These are phyloP conservation scores for Podosphaera fusca DNA, from an alignment of 2,329 filamentous ascomycete species.

Conservation along the genomic window DNA sequence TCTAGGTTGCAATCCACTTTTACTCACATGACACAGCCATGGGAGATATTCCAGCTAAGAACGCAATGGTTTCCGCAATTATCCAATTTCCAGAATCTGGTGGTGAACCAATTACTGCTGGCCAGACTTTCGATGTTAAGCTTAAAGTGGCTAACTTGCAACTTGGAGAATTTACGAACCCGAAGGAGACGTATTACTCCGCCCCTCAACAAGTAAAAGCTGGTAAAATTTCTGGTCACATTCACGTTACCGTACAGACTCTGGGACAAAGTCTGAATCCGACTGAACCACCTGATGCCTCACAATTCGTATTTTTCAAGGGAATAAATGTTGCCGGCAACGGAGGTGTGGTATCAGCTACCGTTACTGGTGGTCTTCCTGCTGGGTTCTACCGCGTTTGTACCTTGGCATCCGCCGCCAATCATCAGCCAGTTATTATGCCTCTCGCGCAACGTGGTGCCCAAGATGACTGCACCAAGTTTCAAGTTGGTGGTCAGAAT, in stretches of 20 bases:
- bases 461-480: conserved; percentile 23
- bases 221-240: conserved; percentile 18
- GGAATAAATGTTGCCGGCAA: conserved; percentile 21
- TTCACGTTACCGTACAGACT: conserved; percentile 19
- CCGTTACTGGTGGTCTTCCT: conserved; percentile 19
- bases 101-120: conserved; percentile 3
- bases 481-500: conserved; percentile 15
- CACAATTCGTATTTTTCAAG: conserved; percentile 20
- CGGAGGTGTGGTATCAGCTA: conserved; percentile 18
- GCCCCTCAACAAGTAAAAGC: conserved; percentile 17
- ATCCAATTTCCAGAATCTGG: conserved; percentile 9
- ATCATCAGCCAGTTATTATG: conserved; percentile 22
- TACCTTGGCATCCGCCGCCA: conserved; percentile 20
- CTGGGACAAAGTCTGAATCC: conserved; percentile 16
- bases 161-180: conserved; percentile 19
- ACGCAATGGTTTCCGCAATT: conserved; percentile 14
- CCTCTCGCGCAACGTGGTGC: conserved; percentile 22
- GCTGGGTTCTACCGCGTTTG: conserved; percentile 23
- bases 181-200: conserved; percentile 18
- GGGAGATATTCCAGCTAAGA: conserved; percentile 16
- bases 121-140: conserved; percentile 11
- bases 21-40: conserved; percentile 9
- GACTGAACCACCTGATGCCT: conserved; percentile 13
- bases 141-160: conserved; percentile 17
- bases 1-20: neutral